Base-by-base conservation (phyloP, 2,329 filamentous ascomycete species). In the Mycocentrospora acerina region DNA sequence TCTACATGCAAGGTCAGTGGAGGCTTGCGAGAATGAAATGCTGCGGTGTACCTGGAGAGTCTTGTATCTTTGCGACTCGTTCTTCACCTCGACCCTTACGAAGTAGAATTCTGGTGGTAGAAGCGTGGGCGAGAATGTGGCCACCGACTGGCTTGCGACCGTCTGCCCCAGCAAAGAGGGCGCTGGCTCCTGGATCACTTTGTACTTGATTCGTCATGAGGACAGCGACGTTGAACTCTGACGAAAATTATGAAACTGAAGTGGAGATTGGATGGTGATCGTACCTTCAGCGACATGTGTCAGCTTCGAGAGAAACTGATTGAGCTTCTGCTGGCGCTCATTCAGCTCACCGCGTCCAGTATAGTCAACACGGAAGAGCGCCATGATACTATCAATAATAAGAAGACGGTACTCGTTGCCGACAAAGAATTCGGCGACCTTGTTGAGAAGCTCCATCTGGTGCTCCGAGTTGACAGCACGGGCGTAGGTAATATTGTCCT, bases 321-420 rank as follows among this genome's bases (percentile, higher is more conserved):
- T 81, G 22, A 86, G 71, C 55, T 83, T 84, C 65, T 84, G 80
- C 64, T 86, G 83, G 18, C 83, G 76, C 50, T 86, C 83, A 14
- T 79, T 80, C 40, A 86, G 72, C 59, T 86, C 83, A 13, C 81
- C 83, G 37, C 83, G 79, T 7, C 83, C 83, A 51, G 73, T 76
- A 53, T 79, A 86, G 64, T 86, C 83, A 29, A 82, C 81, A 24
- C 83, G 78, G 55, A 84, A 86, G 38, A 82, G 78, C 31, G 82
- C 80, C 77, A 85, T 84, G 56, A 86, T 82, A 54, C 81, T 85
- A 66, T 86, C 83, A 54, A 86, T 78, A 48, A 86, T 75, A 34
- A 86, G 71, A 35, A 86, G 74, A 18, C 82, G 77, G 54, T 82
- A 86, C 50, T 83, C 77, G 28, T 82, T 81, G 7, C 72, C 74